Base-by-base conservation (phyloP, 768 basidiomycete genomes). In the Tricholoma terreum region DNA sequence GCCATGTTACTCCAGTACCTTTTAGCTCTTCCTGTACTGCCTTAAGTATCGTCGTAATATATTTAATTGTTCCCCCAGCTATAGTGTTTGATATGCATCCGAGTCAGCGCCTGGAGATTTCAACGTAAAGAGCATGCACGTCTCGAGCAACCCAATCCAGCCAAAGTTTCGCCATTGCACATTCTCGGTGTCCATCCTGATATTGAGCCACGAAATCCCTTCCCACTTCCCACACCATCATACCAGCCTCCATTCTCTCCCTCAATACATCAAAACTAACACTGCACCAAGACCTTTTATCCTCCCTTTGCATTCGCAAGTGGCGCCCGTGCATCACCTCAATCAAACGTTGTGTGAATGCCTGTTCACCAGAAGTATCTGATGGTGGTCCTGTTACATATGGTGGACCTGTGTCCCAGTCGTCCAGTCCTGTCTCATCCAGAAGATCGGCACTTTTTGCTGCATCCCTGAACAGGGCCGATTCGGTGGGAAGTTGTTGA, bases 91-190 rank as follows among this genome's bases (percentile, higher is more conserved):
- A n/a, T n/a, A n/a, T n/a, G n/a, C n/a, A n/a, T n/a, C n/a, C n/a
- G n/a, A n/a, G n/a, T n/a, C n/a, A n/a, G n/a, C n/a, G n/a, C n/a
- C n/a, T n/a, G 17, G 45, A 22, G 45, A 36, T 12, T 36, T 36
- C 7, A 12, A 36, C 8, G 14, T 36, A 36, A 36, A 36, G 6
- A 36, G 8, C 12, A 36, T 36, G 35, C 35, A 36, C 24, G 9
- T 54, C 53, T 19, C n/a, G 17, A 24, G 53, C 53, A 36, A 54
- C 7, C 53, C 53, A 54, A 27, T 54, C 40, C 7, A 54, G 6
- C 38, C 40, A 54, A 9, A 54, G 7, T 2, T 19, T 14, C 3
- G 38, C 53, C 53, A 54, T 54, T 12, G 36, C 42, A 24, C 38
- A 40, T 14, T 48, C 54, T 7, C 45, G 30, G 22, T 46, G 54